These are phyloP conservation scores for Fusarium annulatum DNA, from an alignment of 2,329 filamentous ascomycete genomes.

Conservation along the genomic window DNA sequence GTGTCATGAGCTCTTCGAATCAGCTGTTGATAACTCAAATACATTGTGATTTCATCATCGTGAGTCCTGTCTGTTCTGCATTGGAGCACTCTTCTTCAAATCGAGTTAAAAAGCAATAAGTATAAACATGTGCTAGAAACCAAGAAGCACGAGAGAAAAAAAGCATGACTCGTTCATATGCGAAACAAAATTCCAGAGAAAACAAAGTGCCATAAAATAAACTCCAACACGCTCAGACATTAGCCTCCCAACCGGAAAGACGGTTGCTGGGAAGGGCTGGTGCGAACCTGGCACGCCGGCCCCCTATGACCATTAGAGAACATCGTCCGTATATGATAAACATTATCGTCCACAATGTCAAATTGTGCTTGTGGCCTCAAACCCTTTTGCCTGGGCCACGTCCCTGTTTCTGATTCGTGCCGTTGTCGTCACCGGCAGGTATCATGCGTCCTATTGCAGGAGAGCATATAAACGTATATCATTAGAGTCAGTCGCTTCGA, in stretches of 20 bases:
- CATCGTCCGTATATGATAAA: conserved; percentile 42
- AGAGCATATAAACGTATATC: conserved; percentile 45
- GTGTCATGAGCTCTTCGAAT: conserved; percentile 21
- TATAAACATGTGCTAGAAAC: conserved; percentile 29
- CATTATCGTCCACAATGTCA: conserved; percentile 47
- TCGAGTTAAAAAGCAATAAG: conserved; percentile 28
- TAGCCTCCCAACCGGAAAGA: conserved; percentile 38
- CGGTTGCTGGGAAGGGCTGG: conserved; percentile 33
- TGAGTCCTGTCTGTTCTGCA: conserved; percentile 34
- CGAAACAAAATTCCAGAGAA: conserved; percentile 17
- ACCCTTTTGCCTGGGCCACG: conserved; percentile 20
- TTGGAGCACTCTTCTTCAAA: conserved; percentile 23
- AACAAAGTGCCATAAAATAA: conserved; percentile 38
- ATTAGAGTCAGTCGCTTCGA: conserved; percentile 42
- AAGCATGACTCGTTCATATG: conserved; percentile 26
- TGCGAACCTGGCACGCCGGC: conserved; percentile 27
- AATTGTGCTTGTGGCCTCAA: conserved; percentile 34
- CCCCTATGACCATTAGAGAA: conserved; percentile 13
- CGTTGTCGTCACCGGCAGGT: conserved; percentile 45
- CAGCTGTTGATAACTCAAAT: conserved; percentile 12
- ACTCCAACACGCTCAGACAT: conserved; percentile 42
- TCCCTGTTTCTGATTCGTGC: conserved; percentile 45
- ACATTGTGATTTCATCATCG: conserved; percentile 19
- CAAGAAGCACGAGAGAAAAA: conserved; percentile 19
- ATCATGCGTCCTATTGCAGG: conserved; percentile 39